Evolutionary conservation across 768 basidiomycete genomes (phyloP).

Genomic region (Boletus coccyginus): DNA sequence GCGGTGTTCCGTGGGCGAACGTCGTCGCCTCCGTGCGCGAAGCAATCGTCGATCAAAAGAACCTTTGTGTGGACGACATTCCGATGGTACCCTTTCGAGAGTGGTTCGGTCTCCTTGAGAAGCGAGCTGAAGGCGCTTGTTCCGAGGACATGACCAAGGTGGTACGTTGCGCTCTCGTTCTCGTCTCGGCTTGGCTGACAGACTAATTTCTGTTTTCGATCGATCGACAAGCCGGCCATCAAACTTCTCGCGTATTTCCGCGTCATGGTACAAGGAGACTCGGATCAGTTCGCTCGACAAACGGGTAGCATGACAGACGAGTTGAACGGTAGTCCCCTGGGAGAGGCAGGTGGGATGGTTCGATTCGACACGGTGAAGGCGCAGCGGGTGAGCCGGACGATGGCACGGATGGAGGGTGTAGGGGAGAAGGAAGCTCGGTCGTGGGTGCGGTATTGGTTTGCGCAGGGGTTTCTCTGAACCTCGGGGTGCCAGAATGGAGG

Average conservation of each 20-base stretch:
- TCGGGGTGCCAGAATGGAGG: too few species aligned
- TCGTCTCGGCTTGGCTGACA: background rate
- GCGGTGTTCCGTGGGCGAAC: slow-evolving; percentile 29
- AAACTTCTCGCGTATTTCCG: slow-evolving; percentile 33
- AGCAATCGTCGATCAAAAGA: slow-evolving; percentile 15
- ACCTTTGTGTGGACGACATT: slow-evolving; percentile 4
- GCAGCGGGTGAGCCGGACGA: background rate
- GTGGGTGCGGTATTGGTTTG: slow-evolving; percentile 7
- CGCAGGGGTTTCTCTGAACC: background rate
- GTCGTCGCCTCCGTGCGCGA: slow-evolving; percentile 25
- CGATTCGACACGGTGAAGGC: background rate
- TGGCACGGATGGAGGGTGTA: background rate
- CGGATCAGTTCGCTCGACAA: background rate
- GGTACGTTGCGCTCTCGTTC: background rate
- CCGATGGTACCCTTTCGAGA: slow-evolving; percentile 26
- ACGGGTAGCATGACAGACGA: too few species aligned
- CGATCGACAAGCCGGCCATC: slow-evolving; percentile 28
- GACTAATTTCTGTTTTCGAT: background rate
- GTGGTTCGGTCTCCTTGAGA: slow-evolving; percentile 32
- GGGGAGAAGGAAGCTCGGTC: background rate
- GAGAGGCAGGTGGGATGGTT: background rate
- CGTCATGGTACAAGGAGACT: background rate
- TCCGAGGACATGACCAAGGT: slow-evolving; percentile 1
- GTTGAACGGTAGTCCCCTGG: background rate
- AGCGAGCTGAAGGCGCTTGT: slow-evolving; percentile 15